These are phyloP conservation scores for Trichoderma harzianum DNA, from an alignment of 2,329 filamentous ascomycete genomes.

Conservation along the genomic window DNA sequence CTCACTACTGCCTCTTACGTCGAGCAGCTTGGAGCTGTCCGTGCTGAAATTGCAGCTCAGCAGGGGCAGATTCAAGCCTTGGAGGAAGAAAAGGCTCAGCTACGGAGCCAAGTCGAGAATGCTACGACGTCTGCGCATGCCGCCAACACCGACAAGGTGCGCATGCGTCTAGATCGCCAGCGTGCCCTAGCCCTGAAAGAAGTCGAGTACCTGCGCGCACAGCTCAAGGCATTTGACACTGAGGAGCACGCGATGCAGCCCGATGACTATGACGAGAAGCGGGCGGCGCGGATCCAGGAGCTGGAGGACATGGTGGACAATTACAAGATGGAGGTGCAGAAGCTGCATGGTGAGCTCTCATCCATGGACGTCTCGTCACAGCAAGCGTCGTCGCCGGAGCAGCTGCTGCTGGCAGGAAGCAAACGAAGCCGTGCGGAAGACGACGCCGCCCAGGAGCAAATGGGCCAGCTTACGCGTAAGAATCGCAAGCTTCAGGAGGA, in stretches of 20 bases:
- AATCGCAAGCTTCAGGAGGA: constrained; percentile 82
- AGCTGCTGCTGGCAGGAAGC: constrained; percentile 39
- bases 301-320: constrained; percentile 83
- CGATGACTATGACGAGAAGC: constrained; percentile 72
- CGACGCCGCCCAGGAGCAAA: constrained; percentile 63
- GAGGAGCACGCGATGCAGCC: constrained; percentile 86
- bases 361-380: constrained; percentile 49
- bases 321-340: constrained; percentile 78
- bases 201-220: constrained; percentile 87
- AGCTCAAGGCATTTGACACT: constrained; percentile 81
- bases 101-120: constrained; percentile 69
- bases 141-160: constrained; percentile 29
- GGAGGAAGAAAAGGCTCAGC: constrained; percentile 62
- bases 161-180: constrained; percentile 78
- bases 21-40: constrained; percentile 73
- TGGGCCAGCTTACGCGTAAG: constrained; percentile 83
- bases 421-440: constrained; percentile 66
- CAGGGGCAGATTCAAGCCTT: constrained; percentile 71
- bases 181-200: constrained; percentile 84
- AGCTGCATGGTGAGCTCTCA: constrained; percentile 70
- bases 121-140: constrained; percentile 21
- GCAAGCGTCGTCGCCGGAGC: not conserved
- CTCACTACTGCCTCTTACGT: constrained; percentile 76
- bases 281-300: constrained; percentile 69
- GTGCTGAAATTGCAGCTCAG: constrained; percentile 74